Percentiles rank a stretch among this genome's conserved stretches.
Evolutionary conservation across 140 eudicot genomes (phyloP).

Genomic region (Ambrosia hybrid): DNA sequence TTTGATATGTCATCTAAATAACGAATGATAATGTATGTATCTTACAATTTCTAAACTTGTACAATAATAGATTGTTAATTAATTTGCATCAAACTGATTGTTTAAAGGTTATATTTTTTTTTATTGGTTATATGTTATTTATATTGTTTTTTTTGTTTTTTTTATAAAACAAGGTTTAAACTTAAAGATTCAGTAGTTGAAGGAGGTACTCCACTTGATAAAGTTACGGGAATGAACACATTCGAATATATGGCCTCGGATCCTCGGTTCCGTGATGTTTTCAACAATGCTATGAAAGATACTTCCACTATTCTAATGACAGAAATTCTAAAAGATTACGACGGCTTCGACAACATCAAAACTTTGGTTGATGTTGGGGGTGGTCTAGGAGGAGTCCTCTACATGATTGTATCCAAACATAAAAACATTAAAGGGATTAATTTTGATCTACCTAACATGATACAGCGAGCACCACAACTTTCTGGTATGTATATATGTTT

Average conservation of each 20-base stretch:
- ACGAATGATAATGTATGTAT: too few species aligned
- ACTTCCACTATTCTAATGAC: not conserved
- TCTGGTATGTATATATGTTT: not conserved
- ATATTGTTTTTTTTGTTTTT: not conserved
- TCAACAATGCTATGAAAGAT: conserved; percentile 4
- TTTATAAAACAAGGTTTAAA: not conserved
- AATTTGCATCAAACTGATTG: not conserved
- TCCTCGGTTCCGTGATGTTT: not conserved
- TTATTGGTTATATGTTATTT: not conserved
- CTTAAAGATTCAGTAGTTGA: conserved; percentile 17
- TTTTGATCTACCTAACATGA: conserved; percentile 16
- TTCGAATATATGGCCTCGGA: not conserved
- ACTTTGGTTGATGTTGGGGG: conserved; percentile 19
- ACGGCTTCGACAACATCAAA: not conserved
- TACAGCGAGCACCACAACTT: not conserved
- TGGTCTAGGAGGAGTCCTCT: conserved; percentile 8
- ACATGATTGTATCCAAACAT: conserved; percentile 16
- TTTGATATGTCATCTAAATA: too few species aligned
- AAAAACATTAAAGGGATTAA: conserved; percentile 10
- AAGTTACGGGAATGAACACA: not conserved
- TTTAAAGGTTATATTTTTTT: not conserved
- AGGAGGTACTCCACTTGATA: conserved; percentile 8
- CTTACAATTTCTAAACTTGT: too few species aligned
- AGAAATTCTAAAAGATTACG: not conserved
- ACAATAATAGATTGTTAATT: too few species aligned